A percentile compares a stretch with the other conserved stretches of the same genome.
These are phyloP conservation scores for Neofusicoccum cordaticola DNA, from an alignment of 2,329 filamentous ascomycete genomes.

Conservation along the genomic window DNA sequence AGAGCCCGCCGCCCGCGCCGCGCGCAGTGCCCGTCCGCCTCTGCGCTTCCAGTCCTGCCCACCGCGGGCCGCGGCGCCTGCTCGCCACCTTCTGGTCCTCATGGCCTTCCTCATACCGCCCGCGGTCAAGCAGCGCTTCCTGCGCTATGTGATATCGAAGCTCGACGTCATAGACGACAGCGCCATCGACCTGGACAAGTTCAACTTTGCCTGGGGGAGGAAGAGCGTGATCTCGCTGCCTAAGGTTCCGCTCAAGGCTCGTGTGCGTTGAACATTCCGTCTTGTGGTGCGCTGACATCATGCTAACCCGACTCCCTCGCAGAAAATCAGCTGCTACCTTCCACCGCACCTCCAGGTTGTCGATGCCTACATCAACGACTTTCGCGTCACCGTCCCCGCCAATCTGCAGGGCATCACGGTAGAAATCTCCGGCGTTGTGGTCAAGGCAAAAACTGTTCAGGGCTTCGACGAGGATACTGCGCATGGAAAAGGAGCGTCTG, in stretches of 20 bases:
- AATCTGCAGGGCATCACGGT: slow-evolving; percentile 84
- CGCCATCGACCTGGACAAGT: slow-evolving; percentile 78
- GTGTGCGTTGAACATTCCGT: slow-evolving; percentile 52
- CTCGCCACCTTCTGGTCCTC: slow-evolving; percentile 20
- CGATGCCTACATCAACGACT: slow-evolving; percentile 69
- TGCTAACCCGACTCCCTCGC: slow-evolving; percentile 22
- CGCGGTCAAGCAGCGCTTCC: slow-evolving; percentile 79
- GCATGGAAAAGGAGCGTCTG: not conserved
- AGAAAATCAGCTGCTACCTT: slow-evolving; percentile 77
- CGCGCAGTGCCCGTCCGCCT: slow-evolving; percentile 30
- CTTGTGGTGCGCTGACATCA: not conserved
- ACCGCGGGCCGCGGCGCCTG: slow-evolving; percentile 18
- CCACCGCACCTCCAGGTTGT: slow-evolving; percentile 69
- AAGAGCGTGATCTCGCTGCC: slow-evolving; percentile 81
- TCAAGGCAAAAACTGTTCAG: slow-evolving; percentile 45
- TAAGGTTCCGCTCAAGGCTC: slow-evolving; percentile 77
- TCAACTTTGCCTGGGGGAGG: slow-evolving; percentile 80
- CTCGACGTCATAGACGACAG: slow-evolving; percentile 87
- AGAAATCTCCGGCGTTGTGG: slow-evolving; percentile 77
- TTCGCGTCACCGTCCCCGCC: slow-evolving; percentile 81
- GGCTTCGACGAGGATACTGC: not conserved
- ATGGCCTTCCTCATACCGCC: slow-evolving; percentile 73
- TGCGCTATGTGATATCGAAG: slow-evolving; percentile 79
- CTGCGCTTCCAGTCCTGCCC: not conserved
- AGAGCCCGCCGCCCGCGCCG: slow-evolving; percentile 28